Evolutionary conservation across 1,284 basidiomycete genomes (phyloP).

Genomic region (Apiotrichum laibachii): DNA sequence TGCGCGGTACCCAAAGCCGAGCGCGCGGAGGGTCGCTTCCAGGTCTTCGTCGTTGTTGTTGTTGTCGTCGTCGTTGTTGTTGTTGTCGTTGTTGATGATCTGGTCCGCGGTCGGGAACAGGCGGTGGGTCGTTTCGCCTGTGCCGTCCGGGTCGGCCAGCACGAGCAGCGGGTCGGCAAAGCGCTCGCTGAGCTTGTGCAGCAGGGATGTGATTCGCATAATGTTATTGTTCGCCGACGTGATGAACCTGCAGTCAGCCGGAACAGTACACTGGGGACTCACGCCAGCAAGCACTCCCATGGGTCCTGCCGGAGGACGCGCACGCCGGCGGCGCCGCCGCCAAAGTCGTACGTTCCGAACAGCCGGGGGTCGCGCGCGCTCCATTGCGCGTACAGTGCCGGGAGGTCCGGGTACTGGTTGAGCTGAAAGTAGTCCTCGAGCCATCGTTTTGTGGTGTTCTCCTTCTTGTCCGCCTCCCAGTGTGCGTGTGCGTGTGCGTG

Average conservation of each 20-base stretch:
- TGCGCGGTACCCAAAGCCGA: constrained; percentile 96
- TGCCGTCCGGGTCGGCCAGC: constrained; percentile 33
- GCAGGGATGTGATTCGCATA: constrained; percentile 82
- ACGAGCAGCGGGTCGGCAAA: constrained; percentile 64
- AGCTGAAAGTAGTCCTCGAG: constrained; percentile 88
- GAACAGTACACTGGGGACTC: constrained; percentile 46
- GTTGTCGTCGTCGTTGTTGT: no score
- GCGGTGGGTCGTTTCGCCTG: constrained; percentile 58
- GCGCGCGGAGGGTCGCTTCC: constrained; percentile 64
- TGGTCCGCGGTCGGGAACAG: constrained; percentile 77
- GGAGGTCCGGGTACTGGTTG: constrained; percentile 28
- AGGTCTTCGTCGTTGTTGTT: constrained; percentile 61
- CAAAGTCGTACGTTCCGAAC: constrained; percentile 63
- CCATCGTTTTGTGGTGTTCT: constrained; percentile 69
- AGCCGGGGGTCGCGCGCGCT: constrained; percentile 62
- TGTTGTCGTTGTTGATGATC: no score
- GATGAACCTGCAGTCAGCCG: constrained; percentile 68
- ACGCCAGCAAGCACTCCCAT: constrained; percentile 93
- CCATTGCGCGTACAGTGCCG: constrained; percentile 77
- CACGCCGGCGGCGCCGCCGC: constrained; percentile 57
- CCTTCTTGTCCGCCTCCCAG: constrained; percentile 49
- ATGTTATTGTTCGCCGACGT: constrained; percentile 99
- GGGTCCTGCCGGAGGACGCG: constrained; percentile 86
- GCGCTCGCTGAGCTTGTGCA: constrained; percentile 63
- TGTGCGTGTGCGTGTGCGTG: constrained; percentile 2